Evolutionary conservation across 352 stramenopile species (phyloP).

Genomic region (Globisporangium apiculatum): DNA sequence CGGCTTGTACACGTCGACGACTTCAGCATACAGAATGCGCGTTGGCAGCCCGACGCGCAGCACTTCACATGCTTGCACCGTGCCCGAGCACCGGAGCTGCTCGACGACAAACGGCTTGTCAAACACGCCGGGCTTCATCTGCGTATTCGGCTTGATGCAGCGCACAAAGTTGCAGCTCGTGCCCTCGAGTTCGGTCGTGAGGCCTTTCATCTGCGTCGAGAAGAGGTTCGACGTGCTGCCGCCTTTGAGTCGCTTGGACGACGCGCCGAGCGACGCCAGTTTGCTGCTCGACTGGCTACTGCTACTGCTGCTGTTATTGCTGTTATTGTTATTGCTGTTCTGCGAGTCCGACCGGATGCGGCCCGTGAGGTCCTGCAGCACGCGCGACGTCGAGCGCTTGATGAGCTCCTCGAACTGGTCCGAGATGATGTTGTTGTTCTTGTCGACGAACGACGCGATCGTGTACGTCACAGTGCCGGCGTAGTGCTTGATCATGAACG

Average conservation of each 20-base stretch:
- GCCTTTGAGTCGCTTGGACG: slow-evolving; percentile 49
- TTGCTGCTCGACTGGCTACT: slow-evolving; percentile 26
- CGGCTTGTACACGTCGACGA: slow-evolving; percentile 77
- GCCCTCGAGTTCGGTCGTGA: slow-evolving; percentile 74
- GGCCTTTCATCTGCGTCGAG: slow-evolving; percentile 78
- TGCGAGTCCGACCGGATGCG: slow-evolving; percentile 39
- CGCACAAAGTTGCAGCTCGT: slow-evolving; percentile 93
- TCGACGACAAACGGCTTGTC: slow-evolving; percentile 73
- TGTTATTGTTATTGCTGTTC: slow-evolving; percentile 10
- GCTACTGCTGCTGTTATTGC: not conserved
- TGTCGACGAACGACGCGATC: slow-evolving; percentile 83
- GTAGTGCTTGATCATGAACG: slow-evolving; percentile 83
- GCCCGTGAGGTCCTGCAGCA: slow-evolving; percentile 63
- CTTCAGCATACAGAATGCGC: slow-evolving; percentile 80
- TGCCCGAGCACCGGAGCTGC: slow-evolving; percentile 66
- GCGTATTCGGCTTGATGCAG: slow-evolving; percentile 95
- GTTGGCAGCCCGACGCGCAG: slow-evolving; percentile 76
- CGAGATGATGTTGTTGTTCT: slow-evolving; percentile 90
- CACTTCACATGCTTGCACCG: slow-evolving; percentile 74
- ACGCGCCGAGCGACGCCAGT: slow-evolving; percentile 22
- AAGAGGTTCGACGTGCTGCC: slow-evolving; percentile 69
- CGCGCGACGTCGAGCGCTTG: slow-evolving; percentile 63
- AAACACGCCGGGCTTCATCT: slow-evolving; percentile 85
- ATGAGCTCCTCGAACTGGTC: slow-evolving; percentile 86
- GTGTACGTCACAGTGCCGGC: slow-evolving; percentile 80